Base-by-base conservation (phyloP, 768 basidiomycete species). In the Agaricus sinodeliciosus region DNA sequence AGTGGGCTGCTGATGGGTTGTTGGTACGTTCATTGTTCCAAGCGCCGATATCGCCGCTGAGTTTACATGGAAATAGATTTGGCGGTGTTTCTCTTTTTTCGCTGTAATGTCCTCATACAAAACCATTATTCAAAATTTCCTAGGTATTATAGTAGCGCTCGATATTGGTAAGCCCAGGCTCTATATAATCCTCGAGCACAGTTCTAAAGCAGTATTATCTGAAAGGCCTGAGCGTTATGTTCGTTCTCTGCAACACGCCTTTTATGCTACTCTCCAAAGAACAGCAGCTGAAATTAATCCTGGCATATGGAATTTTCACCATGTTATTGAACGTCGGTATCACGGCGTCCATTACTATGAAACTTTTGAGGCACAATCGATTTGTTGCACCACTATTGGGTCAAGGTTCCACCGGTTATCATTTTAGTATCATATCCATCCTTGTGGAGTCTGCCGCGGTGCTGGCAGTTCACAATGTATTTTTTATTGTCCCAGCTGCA, bases 1-100 rank as follows among this genome's bases (percentile, higher is more conserved):
- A 49, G 25, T 49, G 48, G 48, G 39, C 48, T 4, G 36, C n/a
- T 8, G 48, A 49, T 26, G 35, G 48, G 13, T 35, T 49, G 39
- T n/a, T 49, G 48, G 48, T 49, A 49, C 13, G 31, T 40, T 22
- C 1, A 16, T 6, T 22, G n/a, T 3, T 2, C 12, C 22, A 3
- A 7, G 4, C 11, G 25, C 18, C 15, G 9, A 16, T 11, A 7
- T 8, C 13, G 11, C 34, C 4, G 9, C 36, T 35, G 12, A 35
- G 16, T 22, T 9, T 19, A 15, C 19, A 4, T 36, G 7, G n/a
- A 3, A 36, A 36, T 9, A 49, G 48, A 13, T 49, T 27, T 49
- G 48, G 48, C 36, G 39, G 13, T 49, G 48, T 22, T 49, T 39
- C 16, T 13, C 39, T 1, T 27, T 49, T 9, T 40, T 39, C 25